A percentile compares a stretch with the other conserved stretches of the same genome.
These are phyloP conservation scores for Aspergillus affinis DNA, from an alignment of 495 filamentous ascomycete genomes.

Conservation along the genomic window DNA sequence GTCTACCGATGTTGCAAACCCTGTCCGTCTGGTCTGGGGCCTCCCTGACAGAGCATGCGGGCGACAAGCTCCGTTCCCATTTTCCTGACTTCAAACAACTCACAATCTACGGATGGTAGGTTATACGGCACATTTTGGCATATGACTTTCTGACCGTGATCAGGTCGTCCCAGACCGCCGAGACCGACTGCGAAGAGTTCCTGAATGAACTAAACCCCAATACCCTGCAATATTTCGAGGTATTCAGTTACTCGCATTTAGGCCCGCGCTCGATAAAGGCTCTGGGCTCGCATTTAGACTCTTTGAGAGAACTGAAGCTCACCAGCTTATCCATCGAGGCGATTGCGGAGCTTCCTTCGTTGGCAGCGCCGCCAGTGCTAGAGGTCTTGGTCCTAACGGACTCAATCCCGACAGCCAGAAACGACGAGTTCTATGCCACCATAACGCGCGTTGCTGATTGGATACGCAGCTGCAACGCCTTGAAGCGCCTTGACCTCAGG, in stretches of 20 bases:
- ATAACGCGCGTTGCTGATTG: conserved; percentile 47
- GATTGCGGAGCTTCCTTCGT: conserved; percentile 32
- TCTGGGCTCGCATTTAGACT: conserved; percentile 55
- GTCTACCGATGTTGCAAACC: conserved; percentile 42
- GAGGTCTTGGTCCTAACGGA: conserved; percentile 54
- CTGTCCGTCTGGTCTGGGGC: conserved; percentile 59
- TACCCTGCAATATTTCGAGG: conserved; percentile 58
- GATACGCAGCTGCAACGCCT: conserved; percentile 49
- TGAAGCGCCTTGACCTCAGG: conserved; percentile 51
- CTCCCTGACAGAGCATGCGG: conserved; percentile 52
- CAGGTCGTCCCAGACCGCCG: conserved; percentile 33
- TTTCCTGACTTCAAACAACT: conserved; percentile 64
- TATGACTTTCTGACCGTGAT: background rate
- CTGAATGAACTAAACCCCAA: conserved; percentile 56
- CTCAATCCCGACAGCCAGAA: conserved; percentile 14
- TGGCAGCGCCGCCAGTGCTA: conserved; percentile 54
- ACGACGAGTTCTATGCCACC: conserved; percentile 49
- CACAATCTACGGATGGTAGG: conserved; percentile 54
- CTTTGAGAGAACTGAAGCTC: conserved; percentile 57
- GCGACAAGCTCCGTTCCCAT: conserved; percentile 50
- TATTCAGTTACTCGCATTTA: conserved; percentile 52
- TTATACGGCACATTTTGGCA: too few relatives aligned
- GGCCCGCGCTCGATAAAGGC: conserved; percentile 56
- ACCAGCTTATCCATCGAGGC: conserved; percentile 46
- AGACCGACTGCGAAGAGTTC: conserved; percentile 57